Conservation (phyloP, 345 rosid genomes). For the Salix koriyanagi region DNA sequence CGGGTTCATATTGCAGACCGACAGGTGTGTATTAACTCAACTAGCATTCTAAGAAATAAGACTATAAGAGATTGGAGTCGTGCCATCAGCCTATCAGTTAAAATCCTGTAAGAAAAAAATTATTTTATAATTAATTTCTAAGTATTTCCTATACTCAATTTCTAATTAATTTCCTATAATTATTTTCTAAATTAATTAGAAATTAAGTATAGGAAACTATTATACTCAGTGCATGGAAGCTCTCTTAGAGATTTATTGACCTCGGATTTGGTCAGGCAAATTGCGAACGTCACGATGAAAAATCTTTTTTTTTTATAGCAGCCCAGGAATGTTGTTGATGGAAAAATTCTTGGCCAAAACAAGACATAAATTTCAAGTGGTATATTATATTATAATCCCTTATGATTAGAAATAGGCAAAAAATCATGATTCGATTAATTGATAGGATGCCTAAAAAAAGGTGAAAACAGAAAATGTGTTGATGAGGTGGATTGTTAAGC, state of each 20-base stretch:
- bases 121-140: neutral
- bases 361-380: neutral
- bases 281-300: neutral
- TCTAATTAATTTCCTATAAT: too few species aligned
- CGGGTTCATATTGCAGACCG: conserved; percentile 39
- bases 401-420: neutral
- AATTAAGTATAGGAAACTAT: too few species aligned
- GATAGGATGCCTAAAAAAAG: neutral
- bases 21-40: neutral
- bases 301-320: neutral
- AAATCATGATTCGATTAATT: conserved; percentile 3
- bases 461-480: neutral
- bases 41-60: conserved; percentile 10
- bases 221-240: neutral
- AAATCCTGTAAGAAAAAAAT: too few species aligned
- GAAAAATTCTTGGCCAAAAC: neutral
- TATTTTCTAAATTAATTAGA: too few species aligned
- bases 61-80: neutral
- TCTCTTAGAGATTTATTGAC: neutral
- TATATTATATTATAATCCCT: neutral
- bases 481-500: too few species aligned
- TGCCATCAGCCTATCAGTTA: neutral
- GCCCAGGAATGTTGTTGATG: neutral
- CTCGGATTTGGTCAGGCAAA: neutral
- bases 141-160: neutral